Evolutionary conservation across 2,329 filamentous ascomycete genomes (phyloP), one percentile per base, ranked within the genome.

Genomic region (Monosporascus sp.): DNA sequence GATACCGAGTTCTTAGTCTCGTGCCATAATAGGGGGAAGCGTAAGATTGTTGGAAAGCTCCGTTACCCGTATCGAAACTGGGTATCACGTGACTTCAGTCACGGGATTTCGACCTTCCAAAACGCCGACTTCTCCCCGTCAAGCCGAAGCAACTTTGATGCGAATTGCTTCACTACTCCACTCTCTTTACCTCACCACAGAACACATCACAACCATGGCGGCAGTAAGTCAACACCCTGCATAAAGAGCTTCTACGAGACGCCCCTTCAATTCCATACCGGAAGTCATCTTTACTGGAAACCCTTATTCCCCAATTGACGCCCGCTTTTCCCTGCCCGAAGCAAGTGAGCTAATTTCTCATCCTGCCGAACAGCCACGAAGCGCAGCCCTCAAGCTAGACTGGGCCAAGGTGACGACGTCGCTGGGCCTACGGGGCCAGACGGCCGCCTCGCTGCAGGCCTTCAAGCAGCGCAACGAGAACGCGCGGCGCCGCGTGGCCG

Each of bases 401-500:
- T 99, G 94, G 94, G 85, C 85, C 79, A 94, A 95, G 80, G 85
- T 99, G 71, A 88, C 88, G 77, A 85, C 84, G 78, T 95, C 93
- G 71, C 91, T 99, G 69, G 93, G 93, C 74, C 91, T 99, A 75
- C 90, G 90, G 75, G 94, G 94, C 74, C 89, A 91, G 80, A 99
- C 94, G 65, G 92, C 90, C 65, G 78, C 87, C 68, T 88, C 93
- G 58, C 91, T 99, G 58, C 88, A 93, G 74, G 84, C 90, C 63
- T 99, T 99, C 88, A 99, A 99, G 86, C 94, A 96, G 86, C 92
- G 94, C 79, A 97, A 97, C 82, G 94, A 99, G 73, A 92, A 97
- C 74, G 93, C 91, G 72, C 92, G 93, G 78, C 93, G 94, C 80
- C 93, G 93, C 79, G 82, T 99, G 58, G 85, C 88, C 75, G 68